Evolutionary conservation across 129 eudicot species (phyloP).

Genomic region (Tagetes erecta): DNA sequence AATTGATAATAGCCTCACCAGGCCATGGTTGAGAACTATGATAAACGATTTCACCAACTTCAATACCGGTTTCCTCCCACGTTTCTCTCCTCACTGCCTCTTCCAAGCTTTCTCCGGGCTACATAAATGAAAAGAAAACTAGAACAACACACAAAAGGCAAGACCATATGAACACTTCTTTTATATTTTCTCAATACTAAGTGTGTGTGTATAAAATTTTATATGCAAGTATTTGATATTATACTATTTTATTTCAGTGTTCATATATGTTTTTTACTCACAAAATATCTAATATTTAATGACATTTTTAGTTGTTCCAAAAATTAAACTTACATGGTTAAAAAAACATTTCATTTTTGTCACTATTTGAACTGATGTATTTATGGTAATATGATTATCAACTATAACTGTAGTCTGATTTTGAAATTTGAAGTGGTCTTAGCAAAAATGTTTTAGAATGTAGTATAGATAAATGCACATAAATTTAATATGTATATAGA

Average conservation of each 20-base stretch:
- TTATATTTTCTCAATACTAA: background rate
- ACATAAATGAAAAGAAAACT: constrained; percentile 12
- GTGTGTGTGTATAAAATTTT: background rate
- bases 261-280: background rate
- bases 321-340: background rate
- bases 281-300: background rate
- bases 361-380: background rate
- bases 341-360: background rate
- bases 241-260: background rate
- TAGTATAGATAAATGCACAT: background rate
- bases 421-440: too few relatives aligned
- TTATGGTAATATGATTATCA: background rate
- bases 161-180: background rate
- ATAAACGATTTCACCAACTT: constrained; percentile 81
- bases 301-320: background rate
- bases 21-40: constrained; percentile 98
- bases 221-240: background rate
- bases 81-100: constrained; percentile 95
- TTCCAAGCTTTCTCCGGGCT: constrained; percentile 95
- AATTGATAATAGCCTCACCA: constrained; percentile 40
- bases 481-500: background rate
- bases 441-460: too few relatives aligned
- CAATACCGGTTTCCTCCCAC: constrained; percentile 86
- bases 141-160: background rate
- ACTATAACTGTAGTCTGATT: too few relatives aligned